Base-by-base conservation (phyloP, 495 filamentous ascomycete species). In the Jackrogersella minutella region DNA sequence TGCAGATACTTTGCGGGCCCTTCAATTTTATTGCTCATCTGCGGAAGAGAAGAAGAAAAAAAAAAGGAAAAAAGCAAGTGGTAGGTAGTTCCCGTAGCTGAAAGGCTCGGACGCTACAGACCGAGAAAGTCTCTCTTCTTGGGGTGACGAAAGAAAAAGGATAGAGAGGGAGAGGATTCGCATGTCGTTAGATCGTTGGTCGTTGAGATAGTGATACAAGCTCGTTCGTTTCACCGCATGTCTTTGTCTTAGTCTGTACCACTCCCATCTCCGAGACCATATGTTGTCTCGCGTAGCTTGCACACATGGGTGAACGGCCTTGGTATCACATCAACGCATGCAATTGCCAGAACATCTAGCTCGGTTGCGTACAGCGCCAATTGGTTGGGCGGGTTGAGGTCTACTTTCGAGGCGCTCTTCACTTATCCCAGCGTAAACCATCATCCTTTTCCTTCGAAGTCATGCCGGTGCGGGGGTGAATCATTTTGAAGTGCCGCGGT, bases 301-400 rank as follows among this genome's bases (percentile, higher is more conserved):
- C 31, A 51, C 68, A 28, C 70, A 68, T 62, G 64, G 53, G 52
- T 61, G 69, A 74, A 72, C 69, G 66, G 61, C 64, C 57, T 66
- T 56, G 54, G 69, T 72, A 68, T 58, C 58, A 70, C 69, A 58
- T 58, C 66, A 62, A 72, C 64, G 52, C 59, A 69, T 59, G 66
- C 66, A 49, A 72, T 70, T 62, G 71, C 64, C 59, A 70, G 37
- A 56, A 55, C 49, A 10, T 44, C 50, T 41, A 34, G 46, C 66
- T 74, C 72, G 72, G 72, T 61, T 74, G 72, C 70, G 55, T 66
- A 64, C 66, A 58, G 43, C 51, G 58, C 61, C 72, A 74, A 72
- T 74, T 70, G 69, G 72, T 68, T 52, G 64, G n/a, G 49, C 53
- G 51, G 66, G 55, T 65, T 50, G 57, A 43, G 30, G 41, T 61